phyloP scores from a whole-genome alignment of 2,329 filamentous ascomycete genomes.

The Aspergillus clavatus region DNA sequence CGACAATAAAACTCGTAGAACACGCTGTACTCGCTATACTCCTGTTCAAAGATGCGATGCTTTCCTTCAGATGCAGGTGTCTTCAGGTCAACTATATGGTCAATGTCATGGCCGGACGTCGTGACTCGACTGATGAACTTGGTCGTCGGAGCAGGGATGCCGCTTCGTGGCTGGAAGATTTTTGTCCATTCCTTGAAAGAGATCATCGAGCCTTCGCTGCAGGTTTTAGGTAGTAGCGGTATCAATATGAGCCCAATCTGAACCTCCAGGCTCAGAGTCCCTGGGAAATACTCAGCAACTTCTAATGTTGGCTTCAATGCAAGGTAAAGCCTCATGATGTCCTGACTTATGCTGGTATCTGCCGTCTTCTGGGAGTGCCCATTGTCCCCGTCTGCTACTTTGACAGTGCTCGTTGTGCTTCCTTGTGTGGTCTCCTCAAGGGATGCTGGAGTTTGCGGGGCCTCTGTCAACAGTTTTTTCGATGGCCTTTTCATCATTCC shows the following conservation, averaged over 20 bases:
- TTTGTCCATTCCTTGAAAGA: constrained; percentile 24
- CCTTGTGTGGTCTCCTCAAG: background rate
- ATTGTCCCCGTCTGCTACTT: background rate
- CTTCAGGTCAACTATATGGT: constrained; percentile 35
- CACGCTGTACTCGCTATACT: constrained; percentile 20
- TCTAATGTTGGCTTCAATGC: constrained; percentile 30
- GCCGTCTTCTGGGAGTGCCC: background rate
- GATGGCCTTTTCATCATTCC: constrained; percentile 12
- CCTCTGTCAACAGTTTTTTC: constrained; percentile 3
- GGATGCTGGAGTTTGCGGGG: background rate
- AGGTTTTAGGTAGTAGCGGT: constrained; percentile 21
- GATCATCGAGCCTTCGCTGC: constrained; percentile 12
- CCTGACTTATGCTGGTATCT: constrained; percentile 3
- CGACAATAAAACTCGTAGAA: constrained; percentile 40
- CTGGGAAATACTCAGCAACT: constrained; percentile 32
- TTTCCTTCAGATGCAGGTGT: constrained; percentile 15
- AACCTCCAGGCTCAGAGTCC: constrained; percentile 31
- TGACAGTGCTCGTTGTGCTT: background rate
- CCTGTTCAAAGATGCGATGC: constrained; percentile 25
- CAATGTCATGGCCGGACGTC: constrained; percentile 37
- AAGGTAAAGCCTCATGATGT: constrained; percentile 24
- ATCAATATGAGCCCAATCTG: constrained; percentile 36
- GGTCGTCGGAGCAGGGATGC: constrained; percentile 24
- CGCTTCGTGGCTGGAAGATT: constrained; percentile 30
- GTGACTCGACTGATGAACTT: constrained; percentile 37